Evolutionary conservation across 306 rosid genomes (phyloP), one percentile per base, ranked within the genome.

Genomic region (Pterocarpus santalinus): DNA sequence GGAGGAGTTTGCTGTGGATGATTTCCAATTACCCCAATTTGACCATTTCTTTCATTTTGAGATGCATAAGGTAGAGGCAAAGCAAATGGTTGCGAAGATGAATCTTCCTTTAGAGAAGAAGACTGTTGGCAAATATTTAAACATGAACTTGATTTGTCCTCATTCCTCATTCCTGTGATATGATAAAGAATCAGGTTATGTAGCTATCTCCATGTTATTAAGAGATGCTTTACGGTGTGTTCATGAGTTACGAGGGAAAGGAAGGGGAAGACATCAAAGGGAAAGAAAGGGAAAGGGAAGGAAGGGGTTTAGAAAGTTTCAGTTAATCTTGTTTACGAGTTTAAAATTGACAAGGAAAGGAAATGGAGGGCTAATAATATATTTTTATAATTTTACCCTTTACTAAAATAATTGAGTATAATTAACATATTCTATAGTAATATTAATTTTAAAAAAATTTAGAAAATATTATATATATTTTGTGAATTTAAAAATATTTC

Each of bases 21-120:
- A 84, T 88, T 76, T 76, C 94, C 97, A 75, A 89, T 28, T 80
- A 85, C 83, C 79, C 93, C 92, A 81, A 84, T 71, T 78, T 89
- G 94, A 69, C 86, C 88, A 82, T 85, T 93, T 87, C 89, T 82
- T 89, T 96, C 99, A 76, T 86, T 92, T 78, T 91, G 80, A 83
- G 91, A 80, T 35, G 90, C 77, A 87, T 84, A 90, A 79, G 99
- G 90, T 55, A 85, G 79, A 66, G 86, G 71, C 83, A 88, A 76
- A 80, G 92, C 97, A 91, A 90, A 92, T 60, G 87, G 97, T 52
- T 86, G 90, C 63, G 89, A 75, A 77, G 97, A 89, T 65, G 86
- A 72, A 12, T 92, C 94, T 79, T 90, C 91, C 85, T 84, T 92
- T 73, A 87, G 38, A 77, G 88, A 72, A 78, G 91, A 76, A 79